phyloP scores from a whole-genome alignment of 2,329 filamentous ascomycete genomes.

The Tolypocladium pustulatum region DNA sequence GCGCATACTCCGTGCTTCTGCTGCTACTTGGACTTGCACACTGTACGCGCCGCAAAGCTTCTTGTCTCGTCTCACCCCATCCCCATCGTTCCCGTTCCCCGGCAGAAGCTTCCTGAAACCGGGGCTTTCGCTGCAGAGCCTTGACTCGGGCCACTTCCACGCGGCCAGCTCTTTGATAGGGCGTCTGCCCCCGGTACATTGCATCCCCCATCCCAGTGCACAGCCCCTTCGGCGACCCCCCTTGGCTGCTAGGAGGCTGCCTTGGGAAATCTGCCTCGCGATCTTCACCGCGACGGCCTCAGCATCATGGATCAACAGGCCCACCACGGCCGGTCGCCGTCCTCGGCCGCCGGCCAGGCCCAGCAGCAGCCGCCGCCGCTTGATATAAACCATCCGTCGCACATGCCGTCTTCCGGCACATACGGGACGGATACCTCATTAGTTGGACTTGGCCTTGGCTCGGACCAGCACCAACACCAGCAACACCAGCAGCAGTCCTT shows the following conservation, averaged over 20 bases:
- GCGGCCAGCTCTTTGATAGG: slow-evolving; percentile 4
- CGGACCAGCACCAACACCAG: slow-evolving; percentile 42
- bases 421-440: slow-evolving; percentile 36
- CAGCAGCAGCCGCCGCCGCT: slow-evolving; percentile 39
- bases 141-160: slow-evolving; percentile 1
- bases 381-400: slow-evolving; percentile 56
- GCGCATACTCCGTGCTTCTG: background rate
- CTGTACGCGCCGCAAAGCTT: background rate
- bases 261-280: slow-evolving; percentile 32
- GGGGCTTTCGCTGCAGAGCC: background rate
- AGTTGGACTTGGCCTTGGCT: slow-evolving; percentile 46
- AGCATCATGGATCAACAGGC: slow-evolving; percentile 31
- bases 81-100: background rate
- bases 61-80: background rate
- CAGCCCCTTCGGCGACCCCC: slow-evolving; percentile 16
- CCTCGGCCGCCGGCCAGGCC: slow-evolving; percentile 30
- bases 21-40: background rate
- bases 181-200: slow-evolving; percentile 7
- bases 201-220: slow-evolving; percentile 12
- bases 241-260: slow-evolving; percentile 34
- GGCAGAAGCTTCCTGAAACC: slow-evolving; percentile 1
- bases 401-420: slow-evolving; percentile 52
- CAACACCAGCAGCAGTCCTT: slow-evolving; percentile 25
- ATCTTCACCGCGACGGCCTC: slow-evolving; percentile 5
- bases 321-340: slow-evolving; percentile 43